Evolutionary conservation across 306 rosid species (phyloP), one percentile per base, ranked within the genome.

Genomic region (Cicer cuneatum): DNA sequence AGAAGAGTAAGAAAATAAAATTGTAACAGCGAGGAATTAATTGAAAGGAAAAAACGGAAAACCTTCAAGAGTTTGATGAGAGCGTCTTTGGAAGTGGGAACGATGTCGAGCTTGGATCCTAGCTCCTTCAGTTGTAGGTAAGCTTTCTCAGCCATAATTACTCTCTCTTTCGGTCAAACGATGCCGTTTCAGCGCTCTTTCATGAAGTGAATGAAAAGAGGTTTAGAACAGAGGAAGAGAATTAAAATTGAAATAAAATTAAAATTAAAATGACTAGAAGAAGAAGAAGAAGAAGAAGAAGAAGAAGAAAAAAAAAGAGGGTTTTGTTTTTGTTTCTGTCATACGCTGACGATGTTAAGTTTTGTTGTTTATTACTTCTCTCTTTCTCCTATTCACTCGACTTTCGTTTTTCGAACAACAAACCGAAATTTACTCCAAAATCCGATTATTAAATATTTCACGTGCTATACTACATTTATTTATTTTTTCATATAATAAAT

Each of bases 51-150:
- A 14, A 63, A 72, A 60, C 53, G 41, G 84, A 78, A 66, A 72
- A 92, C 99, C 97, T 95, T 95, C 65, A 95, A 77, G 76, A 90
- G 87, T 83, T 89, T 95, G 82, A 90, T 72, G 80, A 95, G 93
- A 66, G 88, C 80, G 82, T 95, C 99, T 78, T 95, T 95, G 75
- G 93, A 74, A 13, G 96, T 35, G 15, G 91, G 98, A 86, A 78
- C 88, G 9, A 80, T 65, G 5, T 86, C 84, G 49, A 95, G 93
- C 90, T 89, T 95, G 83, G 98, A 95, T 92, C 98, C 99, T 90
- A 95, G 67, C 78, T 95, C 99, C 90, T 77, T 89, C 62, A 95
- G 98, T 81, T 81, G 99, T 66, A 71, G 88, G 82, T 87, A 87
- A 58, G 87, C 86, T 80, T 88, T 85, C 67, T 82, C 84, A 38